phyloP scores from a whole-genome alignment of 106 monocot species.

The Vanilla planifolia region DNA sequence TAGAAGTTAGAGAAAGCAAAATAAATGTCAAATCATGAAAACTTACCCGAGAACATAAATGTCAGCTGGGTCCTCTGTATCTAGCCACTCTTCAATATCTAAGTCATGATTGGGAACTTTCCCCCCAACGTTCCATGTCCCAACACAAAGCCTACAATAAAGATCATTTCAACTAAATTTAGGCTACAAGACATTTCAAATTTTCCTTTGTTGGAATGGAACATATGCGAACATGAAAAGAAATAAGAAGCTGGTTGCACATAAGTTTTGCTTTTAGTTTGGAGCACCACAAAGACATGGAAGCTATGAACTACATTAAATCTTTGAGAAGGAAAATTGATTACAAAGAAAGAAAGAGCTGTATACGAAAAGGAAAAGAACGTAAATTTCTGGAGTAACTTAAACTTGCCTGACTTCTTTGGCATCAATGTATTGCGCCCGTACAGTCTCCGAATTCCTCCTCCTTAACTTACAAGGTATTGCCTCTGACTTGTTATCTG shows the following conservation, averaged over 20 bases:
- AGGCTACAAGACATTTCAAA: too few species aligned
- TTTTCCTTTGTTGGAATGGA: too few species aligned
- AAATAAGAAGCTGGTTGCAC: too few species aligned
- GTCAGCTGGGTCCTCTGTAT: conserved; percentile 60
- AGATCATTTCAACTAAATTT: neutral
- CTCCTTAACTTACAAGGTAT: neutral
- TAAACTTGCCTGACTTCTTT: conserved; percentile 9
- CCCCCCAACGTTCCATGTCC: conserved; percentile 95
- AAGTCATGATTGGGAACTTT: conserved; percentile 66
- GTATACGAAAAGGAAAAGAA: neutral
- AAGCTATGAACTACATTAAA: too few species aligned
- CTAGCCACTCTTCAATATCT: conserved; percentile 71
- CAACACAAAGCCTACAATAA: conserved; percentile 55
- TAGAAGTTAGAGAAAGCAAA: neutral
- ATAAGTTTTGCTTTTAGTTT: too few species aligned
- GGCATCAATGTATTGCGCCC: conserved; percentile 7
- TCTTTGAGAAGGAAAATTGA: too few species aligned
- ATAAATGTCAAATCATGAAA: neutral
- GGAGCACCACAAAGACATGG: too few species aligned
- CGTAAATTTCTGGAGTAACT: neutral
- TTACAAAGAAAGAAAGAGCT: neutral
- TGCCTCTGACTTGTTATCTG: neutral
- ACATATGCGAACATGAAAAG: too few species aligned
- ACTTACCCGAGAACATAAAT: conserved; percentile 24
- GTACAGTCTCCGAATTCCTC: conserved; percentile 1